Evolutionary conservation across 805 yeast species (phyloP).

Genomic region (Kazachstania bromeliacearum): DNA sequence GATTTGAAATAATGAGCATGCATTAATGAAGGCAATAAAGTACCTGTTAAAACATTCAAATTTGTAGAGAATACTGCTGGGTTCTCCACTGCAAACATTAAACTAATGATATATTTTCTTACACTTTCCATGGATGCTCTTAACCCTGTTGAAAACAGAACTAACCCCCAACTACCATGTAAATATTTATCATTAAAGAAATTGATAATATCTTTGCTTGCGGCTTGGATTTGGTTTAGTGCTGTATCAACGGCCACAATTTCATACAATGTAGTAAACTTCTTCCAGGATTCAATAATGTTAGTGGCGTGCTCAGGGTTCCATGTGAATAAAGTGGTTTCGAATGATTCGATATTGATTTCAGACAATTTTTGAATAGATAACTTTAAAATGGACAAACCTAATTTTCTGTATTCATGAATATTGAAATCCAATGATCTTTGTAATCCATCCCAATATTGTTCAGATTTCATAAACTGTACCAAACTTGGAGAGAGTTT

Average conservation of each 20-base stretch:
- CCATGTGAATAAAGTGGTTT: constrained; percentile 13
- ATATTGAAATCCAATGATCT: constrained; percentile 42
- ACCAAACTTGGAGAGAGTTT: constrained; percentile 5
- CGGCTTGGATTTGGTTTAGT: constrained; percentile 76
- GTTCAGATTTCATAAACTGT: constrained; percentile 12
- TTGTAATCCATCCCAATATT: constrained; percentile 53
- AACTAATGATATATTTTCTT: constrained; percentile 47
- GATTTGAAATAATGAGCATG: constrained; percentile 53
- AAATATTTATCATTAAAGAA: constrained; percentile 46
- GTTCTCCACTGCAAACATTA: constrained; percentile 45
- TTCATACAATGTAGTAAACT: constrained; percentile 66
- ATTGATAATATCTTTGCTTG: constrained; percentile 49
- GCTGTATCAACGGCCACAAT: constrained; percentile 80
- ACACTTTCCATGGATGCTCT: constrained; percentile 72
- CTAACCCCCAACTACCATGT: constrained; percentile 62
- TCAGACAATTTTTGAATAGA: constrained; percentile 42
- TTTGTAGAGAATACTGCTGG: constrained; percentile 38
- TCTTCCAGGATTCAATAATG: constrained; percentile 47
- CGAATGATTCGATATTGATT: constrained; percentile 4
- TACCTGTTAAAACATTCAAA: constrained; percentile 30
- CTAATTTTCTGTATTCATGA: constrained; percentile 63
- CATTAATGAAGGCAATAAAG: constrained; percentile 51
- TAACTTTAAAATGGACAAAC: constrained; percentile 53
- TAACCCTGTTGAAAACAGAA: constrained; percentile 67
- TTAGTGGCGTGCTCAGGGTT: constrained; percentile 27